Percentiles rank a stretch among this genome's conserved stretches.
These are phyloP conservation scores for Penicillium coprophilum DNA, from an alignment of 495 filamentous ascomycete genomes.

Conservation along the genomic window DNA sequence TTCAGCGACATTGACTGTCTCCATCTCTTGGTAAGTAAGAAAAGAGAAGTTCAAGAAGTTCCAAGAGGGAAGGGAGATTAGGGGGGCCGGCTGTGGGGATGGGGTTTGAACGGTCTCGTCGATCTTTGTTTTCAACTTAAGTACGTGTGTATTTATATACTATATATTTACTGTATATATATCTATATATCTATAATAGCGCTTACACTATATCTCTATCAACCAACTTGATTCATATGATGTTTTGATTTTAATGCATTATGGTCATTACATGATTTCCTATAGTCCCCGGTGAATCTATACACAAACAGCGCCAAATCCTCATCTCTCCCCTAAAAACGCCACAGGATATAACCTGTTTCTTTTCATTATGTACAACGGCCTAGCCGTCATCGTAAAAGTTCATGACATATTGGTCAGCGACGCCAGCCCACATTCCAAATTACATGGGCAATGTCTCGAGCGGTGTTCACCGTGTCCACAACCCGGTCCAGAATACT, in stretches of 20 bases:
- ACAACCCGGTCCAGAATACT: slow-evolving; percentile 78
- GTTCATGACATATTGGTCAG: slow-evolving; percentile 39
- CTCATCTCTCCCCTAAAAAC: not conserved
- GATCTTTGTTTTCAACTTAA: slow-evolving; percentile 3
- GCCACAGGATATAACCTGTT: not conserved
- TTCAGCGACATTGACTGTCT: slow-evolving; percentile 60
- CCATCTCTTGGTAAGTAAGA: slow-evolving; percentile 35
- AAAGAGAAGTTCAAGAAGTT: not conserved
- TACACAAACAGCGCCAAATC: not conserved
- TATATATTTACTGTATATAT: too few relatives aligned
- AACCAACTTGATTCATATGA: too few relatives aligned
- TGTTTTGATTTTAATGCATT: not conserved
- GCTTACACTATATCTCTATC: too few relatives aligned
- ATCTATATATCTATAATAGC: too few relatives aligned
- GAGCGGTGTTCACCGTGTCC: slow-evolving; percentile 93
- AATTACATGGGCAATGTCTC: slow-evolving; percentile 93
- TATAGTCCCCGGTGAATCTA: not conserved
- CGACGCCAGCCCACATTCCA: slow-evolving; percentile 97
- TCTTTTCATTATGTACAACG: slow-evolving; percentile 7
- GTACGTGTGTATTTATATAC: too few relatives aligned
- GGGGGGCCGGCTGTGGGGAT: slow-evolving; percentile 20
- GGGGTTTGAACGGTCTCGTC: not conserved
- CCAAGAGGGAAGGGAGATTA: slow-evolving; percentile 13
- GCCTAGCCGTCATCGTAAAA: not conserved
- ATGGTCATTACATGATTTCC: not conserved